Evolutionary conservation across 495 filamentous ascomycete species (phyloP).

Genomic region (Oidiodendron maius): DNA sequence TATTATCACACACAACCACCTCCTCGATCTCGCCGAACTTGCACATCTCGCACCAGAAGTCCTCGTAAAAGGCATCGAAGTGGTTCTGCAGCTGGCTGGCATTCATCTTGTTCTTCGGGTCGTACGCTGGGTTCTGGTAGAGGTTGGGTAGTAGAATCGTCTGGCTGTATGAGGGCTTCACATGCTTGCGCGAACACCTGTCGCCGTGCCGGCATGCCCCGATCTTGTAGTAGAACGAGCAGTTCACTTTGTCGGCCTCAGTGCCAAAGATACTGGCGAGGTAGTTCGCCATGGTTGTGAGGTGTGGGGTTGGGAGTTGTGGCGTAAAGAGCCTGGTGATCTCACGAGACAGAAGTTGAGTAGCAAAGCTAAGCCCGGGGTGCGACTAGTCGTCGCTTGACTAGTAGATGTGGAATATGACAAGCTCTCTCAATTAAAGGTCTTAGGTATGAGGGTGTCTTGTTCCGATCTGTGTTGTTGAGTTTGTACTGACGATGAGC

Average conservation of each 20-base stretch:
- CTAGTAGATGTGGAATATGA: too few relatives aligned
- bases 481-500: too few relatives aligned
- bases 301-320: too few relatives aligned
- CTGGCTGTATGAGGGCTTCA: slow-evolving; percentile 97
- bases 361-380: too few relatives aligned
- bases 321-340: too few relatives aligned
- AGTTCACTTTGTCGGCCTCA: slow-evolving; percentile 90
- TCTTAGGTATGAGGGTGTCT: too few relatives aligned
- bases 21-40: slow-evolving; percentile 88
- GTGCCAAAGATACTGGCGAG: slow-evolving; percentile 99
- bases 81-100: slow-evolving; percentile 91
- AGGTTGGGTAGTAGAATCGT: slow-evolving; percentile 97
- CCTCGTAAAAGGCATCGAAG: slow-evolving; percentile 99
- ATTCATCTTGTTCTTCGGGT: slow-evolving; percentile 96
- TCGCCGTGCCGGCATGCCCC: slow-evolving; percentile 97
- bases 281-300: slow-evolving; percentile 73
- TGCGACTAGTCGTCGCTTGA: too few relatives aligned
- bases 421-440: too few relatives aligned
- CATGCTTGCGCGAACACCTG: slow-evolving; percentile 95
- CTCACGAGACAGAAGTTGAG: too few relatives aligned
- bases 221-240: slow-evolving; percentile 74
- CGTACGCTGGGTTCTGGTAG: slow-evolving; percentile 98
- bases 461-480: too few relatives aligned
- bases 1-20: slow-evolving; percentile 88
- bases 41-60: slow-evolving; percentile 99